phyloP scores from a whole-genome alignment of 169 alveolate species.

The Cryptosporidium sp. region DNA sequence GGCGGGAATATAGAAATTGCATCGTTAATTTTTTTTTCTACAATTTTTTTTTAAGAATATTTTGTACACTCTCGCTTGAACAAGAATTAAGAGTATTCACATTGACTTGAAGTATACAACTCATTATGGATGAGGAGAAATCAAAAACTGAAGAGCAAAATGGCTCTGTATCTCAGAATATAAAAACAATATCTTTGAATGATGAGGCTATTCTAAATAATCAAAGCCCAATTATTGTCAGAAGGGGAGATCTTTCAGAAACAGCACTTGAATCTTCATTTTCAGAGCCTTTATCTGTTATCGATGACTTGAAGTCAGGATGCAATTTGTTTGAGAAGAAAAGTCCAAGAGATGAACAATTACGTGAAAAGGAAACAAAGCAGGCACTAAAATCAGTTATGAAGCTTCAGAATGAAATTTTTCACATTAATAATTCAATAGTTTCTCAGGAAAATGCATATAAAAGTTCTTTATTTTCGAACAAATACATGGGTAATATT shows the following conservation, averaged over 20 bases:
- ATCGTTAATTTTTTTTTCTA: background rate
- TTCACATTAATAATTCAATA: constrained; percentile 13
- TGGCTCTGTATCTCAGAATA: background rate
- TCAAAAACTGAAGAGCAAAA: background rate
- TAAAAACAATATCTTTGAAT: background rate
- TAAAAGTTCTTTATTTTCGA: constrained; percentile 38
- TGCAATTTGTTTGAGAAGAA: constrained; percentile 9
- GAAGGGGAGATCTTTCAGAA: background rate
- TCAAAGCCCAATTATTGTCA: background rate
- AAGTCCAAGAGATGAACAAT: constrained; percentile 31
- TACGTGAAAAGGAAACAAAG: constrained; percentile 22
- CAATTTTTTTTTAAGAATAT: background rate
- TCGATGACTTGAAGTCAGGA: background rate
- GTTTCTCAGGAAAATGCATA: constrained; percentile 33
- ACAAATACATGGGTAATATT: constrained; percentile 44
- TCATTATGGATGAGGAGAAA: background rate
- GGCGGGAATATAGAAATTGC: background rate
- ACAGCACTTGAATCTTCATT: background rate
- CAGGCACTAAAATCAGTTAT: constrained; percentile 26
- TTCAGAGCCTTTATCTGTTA: background rate
- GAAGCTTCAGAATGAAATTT: constrained; percentile 37
- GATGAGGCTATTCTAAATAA: background rate
- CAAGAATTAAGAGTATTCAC: no score
- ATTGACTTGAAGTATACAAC: background rate
- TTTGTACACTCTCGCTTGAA: background rate